Evolutionary conservation across 1,284 basidiomycete genomes (phyloP), one percentile per base, ranked within the genome.

Genomic region (Taiwanofungus camphoratus): DNA sequence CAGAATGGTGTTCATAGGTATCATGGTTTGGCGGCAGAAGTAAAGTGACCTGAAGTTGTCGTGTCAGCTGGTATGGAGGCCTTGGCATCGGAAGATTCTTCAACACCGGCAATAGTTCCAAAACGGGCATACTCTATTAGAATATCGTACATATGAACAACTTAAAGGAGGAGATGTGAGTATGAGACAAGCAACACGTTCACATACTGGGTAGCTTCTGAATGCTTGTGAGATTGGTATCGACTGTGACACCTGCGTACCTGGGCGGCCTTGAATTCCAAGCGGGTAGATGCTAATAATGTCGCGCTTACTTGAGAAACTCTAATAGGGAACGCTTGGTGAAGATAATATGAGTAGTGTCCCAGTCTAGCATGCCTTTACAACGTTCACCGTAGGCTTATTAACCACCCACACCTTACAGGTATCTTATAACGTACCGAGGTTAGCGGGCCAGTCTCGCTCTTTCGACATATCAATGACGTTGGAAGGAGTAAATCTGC

Each of bases 321-420:
- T 87, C 83, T 41, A 85, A 69, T 49, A 87, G 65, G 33, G 74
- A 66, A 22, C 83, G 74, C 57, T 87, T 87, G 3, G 82, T 86
- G 58, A 87, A 86, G 24, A 87, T 74, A 45, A 87, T 82, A 44
- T 63, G 74, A 31, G 81, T 84, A 6, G 60, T 57, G 54, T 87
- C 84, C 84, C 84, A 87, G 60, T 87, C 83, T 49, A 87, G 66
- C 77, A 84, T 75, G 42, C 83, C 83, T 85, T 21, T 36, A 44
- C 20, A 27, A 36, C 43, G n/a, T n/a, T n/a, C n/a, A n/a, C n/a
- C n/a, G n/a, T n/a, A n/a, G n/a, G n/a, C n/a, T n/a, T n/a, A n/a
- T n/a, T n/a, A n/a, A n/a, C n/a, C n/a, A n/a, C n/a, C n/a, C n/a
- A n/a, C n/a, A n/a, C n/a, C n/a, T n/a, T n/a, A n/a, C n/a, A n/a